A percentile compares a stretch with the other conserved stretches of the same genome.
phyloP scores from a whole-genome alignment of 1,284 basidiomycete species.

The Cutaneotrichosporon curvatum region DNA sequence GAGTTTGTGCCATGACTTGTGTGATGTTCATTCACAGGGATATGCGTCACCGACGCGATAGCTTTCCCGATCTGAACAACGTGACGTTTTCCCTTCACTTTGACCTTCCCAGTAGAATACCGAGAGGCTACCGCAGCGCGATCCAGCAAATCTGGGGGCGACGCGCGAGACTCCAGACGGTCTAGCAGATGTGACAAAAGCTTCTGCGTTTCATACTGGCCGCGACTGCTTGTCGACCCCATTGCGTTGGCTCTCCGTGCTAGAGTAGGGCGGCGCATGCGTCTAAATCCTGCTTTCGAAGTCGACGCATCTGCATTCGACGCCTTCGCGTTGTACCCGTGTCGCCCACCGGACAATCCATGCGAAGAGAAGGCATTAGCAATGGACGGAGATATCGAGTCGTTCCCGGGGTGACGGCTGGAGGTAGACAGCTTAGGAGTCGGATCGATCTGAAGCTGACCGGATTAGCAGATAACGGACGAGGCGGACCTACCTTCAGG shows the following conservation, averaged over 20 bases:
- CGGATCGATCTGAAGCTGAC: too few species aligned
- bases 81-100: slow-evolving; percentile 15
- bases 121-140: slow-evolving; percentile 24
- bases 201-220: slow-evolving; percentile 38
- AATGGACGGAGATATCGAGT: not conserved
- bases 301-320: not conserved
- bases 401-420: not conserved
- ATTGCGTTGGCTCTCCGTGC: slow-evolving; percentile 2
- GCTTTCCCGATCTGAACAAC: slow-evolving; percentile 22
- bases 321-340: too few species aligned
- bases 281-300: not conserved
- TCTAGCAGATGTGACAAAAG: slow-evolving; percentile 35
- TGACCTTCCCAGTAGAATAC: slow-evolving; percentile 1
- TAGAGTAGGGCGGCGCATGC: slow-evolving; percentile 2
- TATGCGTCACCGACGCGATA: slow-evolving; percentile 16
- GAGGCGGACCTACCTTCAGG: not conserved
- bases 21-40: not conserved
- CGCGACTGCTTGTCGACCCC: slow-evolving; percentile 12
- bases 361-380: not conserved
- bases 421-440: not conserved
- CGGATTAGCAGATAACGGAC: too few species aligned
- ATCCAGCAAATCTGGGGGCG: slow-evolving; percentile 31
- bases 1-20: not conserved
- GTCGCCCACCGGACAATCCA: too few species aligned
- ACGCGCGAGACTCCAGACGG: slow-evolving; percentile 25